Evolutionary conservation across 1,284 basidiomycete genomes (phyloP).

Genomic region (Puccinia triticina): DNA sequence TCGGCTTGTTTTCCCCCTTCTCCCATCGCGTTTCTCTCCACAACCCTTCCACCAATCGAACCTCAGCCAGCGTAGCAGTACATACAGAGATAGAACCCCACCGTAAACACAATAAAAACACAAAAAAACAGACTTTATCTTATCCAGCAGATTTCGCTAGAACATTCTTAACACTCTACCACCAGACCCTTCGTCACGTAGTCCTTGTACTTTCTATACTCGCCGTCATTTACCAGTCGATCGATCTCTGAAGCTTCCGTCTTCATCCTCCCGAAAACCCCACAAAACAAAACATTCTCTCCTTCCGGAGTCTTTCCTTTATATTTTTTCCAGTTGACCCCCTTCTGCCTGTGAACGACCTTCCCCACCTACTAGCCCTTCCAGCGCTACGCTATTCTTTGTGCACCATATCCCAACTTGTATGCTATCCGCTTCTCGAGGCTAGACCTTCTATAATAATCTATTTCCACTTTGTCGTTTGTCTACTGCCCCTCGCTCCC

Average conservation of each 20-base stretch:
- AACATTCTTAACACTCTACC: background rate
- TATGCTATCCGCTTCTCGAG: background rate
- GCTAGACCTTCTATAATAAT: slow-evolving; percentile 4
- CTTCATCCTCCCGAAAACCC: background rate
- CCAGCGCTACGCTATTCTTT: background rate
- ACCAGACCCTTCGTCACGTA: background rate
- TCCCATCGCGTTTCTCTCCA: no score
- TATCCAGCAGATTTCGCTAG: background rate
- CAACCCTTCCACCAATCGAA: background rate
- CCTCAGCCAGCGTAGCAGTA: background rate
- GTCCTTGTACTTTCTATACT: slow-evolving; percentile 2
- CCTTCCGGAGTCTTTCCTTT: background rate
- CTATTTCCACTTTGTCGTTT: no score
- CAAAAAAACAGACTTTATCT: background rate
- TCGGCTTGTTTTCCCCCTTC: background rate
- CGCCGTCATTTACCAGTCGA: background rate
- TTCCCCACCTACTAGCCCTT: background rate
- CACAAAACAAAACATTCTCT: background rate
- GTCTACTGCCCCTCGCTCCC: background rate
- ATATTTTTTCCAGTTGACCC: background rate
- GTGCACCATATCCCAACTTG: slow-evolving; percentile 1
- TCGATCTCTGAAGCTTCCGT: no score
- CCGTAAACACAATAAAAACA: background rate
- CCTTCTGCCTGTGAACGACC: background rate
- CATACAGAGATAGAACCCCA: background rate